Evolutionary conservation across 495 filamentous ascomycete species (phyloP), one percentile per base, ranked within the genome.

Genomic region (Aspergillus kassunensis): DNA sequence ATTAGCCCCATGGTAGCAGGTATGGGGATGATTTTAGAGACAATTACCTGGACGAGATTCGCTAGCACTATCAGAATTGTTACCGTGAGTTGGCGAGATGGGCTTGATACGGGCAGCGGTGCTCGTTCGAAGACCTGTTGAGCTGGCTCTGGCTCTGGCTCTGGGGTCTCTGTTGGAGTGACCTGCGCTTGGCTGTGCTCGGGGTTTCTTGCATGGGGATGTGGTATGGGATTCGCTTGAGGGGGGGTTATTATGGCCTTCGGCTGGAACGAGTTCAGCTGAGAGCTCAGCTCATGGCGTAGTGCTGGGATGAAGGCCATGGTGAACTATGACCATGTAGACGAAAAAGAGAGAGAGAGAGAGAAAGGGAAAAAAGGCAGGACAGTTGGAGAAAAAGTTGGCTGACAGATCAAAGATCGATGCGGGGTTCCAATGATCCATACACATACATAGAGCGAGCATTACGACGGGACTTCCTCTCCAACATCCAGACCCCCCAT

Each of bases 31-130:
- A n/a, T n/a, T 43, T 13, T 27, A 49, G 33, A 18, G 27, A 27
- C 19, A 25, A 29, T 6, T 57, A 68, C 65, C 62, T 68, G 65
- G 6, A 65, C 58, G 12, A 68, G 56, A 35, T 68, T 68, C 19
- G 65, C 55, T 15, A 64, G 36, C 20, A 68, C 27, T 9, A 64
- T 58, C 33, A 68, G 27, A 4, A 36, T 39, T 24, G 62, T 64
- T 15, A 64, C 54, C 1, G 49, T 46, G 11, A 62, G 24, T 27
- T 56, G 46, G 18, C 60, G 65, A 0, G 51, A 43, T 30, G 44
- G 48, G n/a, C 53, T 68, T 7, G 49, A 55, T 11, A 40, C 49
- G 18, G 41, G 41, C 18, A 55, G 43, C 5, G 55, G 44, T 0
- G 55, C 53, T 16, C 47, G 56, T 15, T 68, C 58, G 40, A 68